Conservation (phyloP, 2,329 filamentous ascomycete species). For the Thielaviopsis ethacetica region DNA sequence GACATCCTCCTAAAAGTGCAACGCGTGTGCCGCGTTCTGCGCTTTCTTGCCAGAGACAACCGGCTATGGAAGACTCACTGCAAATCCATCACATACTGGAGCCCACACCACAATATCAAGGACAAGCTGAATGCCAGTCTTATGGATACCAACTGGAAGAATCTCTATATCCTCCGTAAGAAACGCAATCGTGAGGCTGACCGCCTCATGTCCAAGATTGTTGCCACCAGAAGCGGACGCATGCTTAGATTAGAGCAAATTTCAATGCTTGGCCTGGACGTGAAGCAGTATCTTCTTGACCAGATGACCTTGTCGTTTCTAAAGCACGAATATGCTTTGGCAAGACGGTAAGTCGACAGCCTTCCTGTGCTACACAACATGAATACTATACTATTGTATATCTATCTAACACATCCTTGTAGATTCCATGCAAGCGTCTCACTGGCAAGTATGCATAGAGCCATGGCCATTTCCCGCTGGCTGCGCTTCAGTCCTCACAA, state of each 20-base stretch:
- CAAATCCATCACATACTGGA: slow-evolving; percentile 58
- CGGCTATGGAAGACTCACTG: slow-evolving; percentile 73
- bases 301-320: slow-evolving; percentile 45
- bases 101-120: slow-evolving; percentile 42
- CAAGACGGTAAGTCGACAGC: slow-evolving; percentile 37
- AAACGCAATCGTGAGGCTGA: slow-evolving; percentile 34
- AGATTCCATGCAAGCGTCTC: slow-evolving; percentile 10
- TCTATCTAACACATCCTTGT: slow-evolving; percentile 2
- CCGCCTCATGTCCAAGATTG: slow-evolving; percentile 46
- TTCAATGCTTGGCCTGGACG: slow-evolving; percentile 62
- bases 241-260: slow-evolving; percentile 55
- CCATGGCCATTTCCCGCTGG: slow-evolving; percentile 68
- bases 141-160: slow-evolving; percentile 56
- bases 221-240: slow-evolving; percentile 54
- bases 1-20: slow-evolving; percentile 34
- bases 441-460: slow-evolving; percentile 52
- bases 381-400: not conserved
- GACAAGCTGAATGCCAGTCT: slow-evolving; percentile 37
- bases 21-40: slow-evolving; percentile 44
- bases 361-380: not conserved
- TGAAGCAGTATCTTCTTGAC: slow-evolving; percentile 64
- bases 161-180: slow-evolving; percentile 42
- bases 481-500: slow-evolving; percentile 15
- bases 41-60: slow-evolving; percentile 50
- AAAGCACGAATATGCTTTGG: slow-evolving; percentile 52